Evolutionary conservation across 2,329 filamentous ascomycete genomes (phyloP), one percentile per base, ranked within the genome.

Genomic region (Sordariomycetes sp.): DNA sequence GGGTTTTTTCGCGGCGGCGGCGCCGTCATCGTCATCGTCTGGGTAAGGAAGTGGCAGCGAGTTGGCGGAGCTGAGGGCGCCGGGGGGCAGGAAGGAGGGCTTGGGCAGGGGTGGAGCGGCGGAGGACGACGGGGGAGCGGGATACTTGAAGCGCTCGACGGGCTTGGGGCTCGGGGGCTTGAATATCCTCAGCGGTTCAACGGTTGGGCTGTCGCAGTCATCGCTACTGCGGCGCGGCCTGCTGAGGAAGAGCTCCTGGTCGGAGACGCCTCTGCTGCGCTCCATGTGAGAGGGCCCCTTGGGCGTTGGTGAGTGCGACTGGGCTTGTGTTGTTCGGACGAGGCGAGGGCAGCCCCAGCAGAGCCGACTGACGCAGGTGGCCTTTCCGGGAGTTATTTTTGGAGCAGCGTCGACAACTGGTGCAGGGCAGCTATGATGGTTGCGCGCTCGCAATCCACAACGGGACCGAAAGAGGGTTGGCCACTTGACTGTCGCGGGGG

Each of bases 161-260:
- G 82, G 82, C 56, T 77, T 77, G 35, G 85, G 80, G 59, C 84
- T 87, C 64, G 84, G 81, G 58, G 85, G 83, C 70, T 95, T 95
- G 74, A 85, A 86, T 68, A 95, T 95, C 66, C 89, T 83, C 71
- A 96, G 72, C 60, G 90, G 90, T 65, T 88, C 88, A 63, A 95
- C 81, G 20, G 87, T 89, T 59, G 90, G 88, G 65, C 88, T 90
- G 65, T 90, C 84, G 54, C 72, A 72, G 60, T 74, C 75, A 53
- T 79, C 76, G 12, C 72, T 69, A 8, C 65, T 69, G 10, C 65
- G 61, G 10, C 74, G 73, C 57, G 77, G 78, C 55, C 75, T 78
- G 67, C 71, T 80, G 71, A 95, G 80, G 74, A 95, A 92, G 75
- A 95, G 86, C 77, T 92, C 89, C 71, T 90, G 86, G 34, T 90